Base-by-base conservation (phyloP, 495 filamentous ascomycete species). In the Aspergillus sparsus region DNA sequence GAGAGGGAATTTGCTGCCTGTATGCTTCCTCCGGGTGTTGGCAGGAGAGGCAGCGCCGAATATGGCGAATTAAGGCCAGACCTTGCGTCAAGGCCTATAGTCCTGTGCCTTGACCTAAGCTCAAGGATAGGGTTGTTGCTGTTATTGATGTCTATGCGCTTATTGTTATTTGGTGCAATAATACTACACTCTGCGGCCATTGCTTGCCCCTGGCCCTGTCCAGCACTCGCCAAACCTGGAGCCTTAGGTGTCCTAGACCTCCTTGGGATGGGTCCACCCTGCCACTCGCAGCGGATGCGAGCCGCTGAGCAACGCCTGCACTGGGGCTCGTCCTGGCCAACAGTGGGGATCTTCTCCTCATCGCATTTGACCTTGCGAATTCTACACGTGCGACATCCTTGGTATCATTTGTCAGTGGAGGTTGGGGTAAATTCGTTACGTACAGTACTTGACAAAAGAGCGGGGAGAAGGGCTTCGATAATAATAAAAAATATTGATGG, bases 301-400 rank as follows among this genome's bases (percentile, higher is more conserved):
- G 67, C 72, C n/a, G 57, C 59, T 13, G 57, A 50, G 57, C 70
- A 73, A 36, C 70, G 66, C 50, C 57, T 62, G 53, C 68, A 74
- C 45, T 74, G 70, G 41, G 72, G 67, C 57, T 73, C 70, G n/a
- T 59, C 58, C 10, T 67, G 62, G n/a, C 62, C 62, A 15, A 55
- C 49, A 9, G 64, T 57, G 4, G 10, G 21, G 2, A 68, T 47
- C 55, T 74, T 77, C 31, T 70, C 70, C 49, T 75, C 69, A 41
- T 72, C 74, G 39, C 69, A 77, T 66, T 72, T 74, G 15, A 71
- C 66, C 61, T 72, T 71, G 51, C 71, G 70, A 36, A 70, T 68
- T 16, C 68, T 63, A 64, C 74, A 77, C 39, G 74, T 74, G 31
- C 69, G 69, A 54, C 71, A 74, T 15, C 69, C 71, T 68, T 51